Percentiles rank a stretch among this genome's conserved stretches.
Conservation (phyloP, 1,284 basidiomycete genomes). For the Puccinia coronata region DNA sequence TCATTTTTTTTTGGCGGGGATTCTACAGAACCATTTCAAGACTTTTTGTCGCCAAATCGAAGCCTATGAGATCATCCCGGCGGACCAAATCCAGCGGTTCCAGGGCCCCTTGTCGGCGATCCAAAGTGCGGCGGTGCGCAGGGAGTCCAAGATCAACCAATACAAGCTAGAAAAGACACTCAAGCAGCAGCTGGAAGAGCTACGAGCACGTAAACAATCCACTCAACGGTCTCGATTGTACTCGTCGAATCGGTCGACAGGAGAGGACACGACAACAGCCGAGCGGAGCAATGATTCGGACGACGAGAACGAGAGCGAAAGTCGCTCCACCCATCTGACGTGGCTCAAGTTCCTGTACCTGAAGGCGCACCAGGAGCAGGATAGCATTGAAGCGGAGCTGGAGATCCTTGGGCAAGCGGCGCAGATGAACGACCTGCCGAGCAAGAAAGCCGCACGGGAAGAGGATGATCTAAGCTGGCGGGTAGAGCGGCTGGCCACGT, state of each 20-base stretch:
- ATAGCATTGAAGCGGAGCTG: slow-evolving; percentile 72
- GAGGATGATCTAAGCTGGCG: slow-evolving; percentile 70
- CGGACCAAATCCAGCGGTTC: slow-evolving; percentile 60
- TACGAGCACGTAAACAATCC: slow-evolving; percentile 7
- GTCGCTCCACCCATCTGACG: slow-evolving; percentile 70
- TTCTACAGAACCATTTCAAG: slow-evolving; percentile 66
- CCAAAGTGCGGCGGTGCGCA: slow-evolving; percentile 68
- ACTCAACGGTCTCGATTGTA: neutral
- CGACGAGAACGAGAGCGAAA: slow-evolving; percentile 67
- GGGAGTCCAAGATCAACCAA: slow-evolving; percentile 84
- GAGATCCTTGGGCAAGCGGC: slow-evolving; percentile 65
- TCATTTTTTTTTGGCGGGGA: slow-evolving; percentile 17
- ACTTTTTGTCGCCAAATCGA: slow-evolving; percentile 67
- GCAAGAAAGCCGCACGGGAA: slow-evolving; percentile 47
- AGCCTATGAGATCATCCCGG: slow-evolving; percentile 68
- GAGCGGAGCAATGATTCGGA: slow-evolving; percentile 62
- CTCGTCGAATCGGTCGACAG: neutral
- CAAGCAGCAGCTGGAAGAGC: slow-evolving; percentile 66
- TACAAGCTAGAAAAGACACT: slow-evolving; percentile 81
- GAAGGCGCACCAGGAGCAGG: slow-evolving; percentile 70
- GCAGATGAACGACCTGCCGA: slow-evolving; percentile 55
- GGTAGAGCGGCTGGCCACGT: slow-evolving; percentile 65
- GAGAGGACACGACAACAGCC: neutral
- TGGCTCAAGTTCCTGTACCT: slow-evolving; percentile 74
- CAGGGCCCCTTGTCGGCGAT: slow-evolving; percentile 65